These are phyloP conservation scores for Cutaneotrichosporon sp. DNA, from an alignment of 1,284 basidiomycete genomes.

Conservation along the genomic window DNA sequence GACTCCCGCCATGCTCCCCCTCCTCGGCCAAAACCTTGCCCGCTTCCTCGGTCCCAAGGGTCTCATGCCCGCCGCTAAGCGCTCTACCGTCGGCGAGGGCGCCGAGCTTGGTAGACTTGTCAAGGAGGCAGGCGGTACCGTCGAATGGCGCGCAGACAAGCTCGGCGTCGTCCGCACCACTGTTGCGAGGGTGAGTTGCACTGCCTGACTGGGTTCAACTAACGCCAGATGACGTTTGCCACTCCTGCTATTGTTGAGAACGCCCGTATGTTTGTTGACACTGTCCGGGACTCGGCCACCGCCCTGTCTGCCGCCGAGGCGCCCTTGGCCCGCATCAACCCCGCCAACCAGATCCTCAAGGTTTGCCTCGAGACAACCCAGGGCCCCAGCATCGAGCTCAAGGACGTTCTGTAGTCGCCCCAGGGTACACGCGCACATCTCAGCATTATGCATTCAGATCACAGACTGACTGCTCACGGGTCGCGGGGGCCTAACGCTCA, in stretches of 20 bases:
- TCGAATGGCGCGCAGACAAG: constrained; percentile 91
- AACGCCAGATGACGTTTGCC: constrained; percentile 64
- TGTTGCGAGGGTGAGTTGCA: constrained; percentile 18
- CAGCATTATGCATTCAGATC: constrained; percentile 5
- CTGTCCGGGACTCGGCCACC: constrained; percentile 52
- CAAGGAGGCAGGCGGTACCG: constrained; percentile 68
- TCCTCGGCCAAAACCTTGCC: constrained; percentile 75
- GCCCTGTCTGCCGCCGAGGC: constrained; percentile 18
- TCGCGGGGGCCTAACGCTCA: no score
- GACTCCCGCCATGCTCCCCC: constrained; percentile 70
- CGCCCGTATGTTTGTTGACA: constrained; percentile 67
- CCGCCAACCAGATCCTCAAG: constrained; percentile 65
- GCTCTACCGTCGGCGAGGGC: constrained; percentile 89
- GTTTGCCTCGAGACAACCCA: constrained; percentile 77
- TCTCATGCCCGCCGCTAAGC: constrained; percentile 88
- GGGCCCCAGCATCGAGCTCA: constrained; percentile 67
- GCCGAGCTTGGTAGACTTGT: constrained; percentile 65
- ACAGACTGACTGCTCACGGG: background rate
- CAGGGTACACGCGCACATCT: constrained; percentile 1
- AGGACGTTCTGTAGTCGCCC: constrained; percentile 28
- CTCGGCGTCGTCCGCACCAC: constrained; percentile 53
- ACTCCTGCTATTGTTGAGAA: constrained; percentile 72
- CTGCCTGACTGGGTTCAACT: background rate
- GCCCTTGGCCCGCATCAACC: constrained; percentile 13
- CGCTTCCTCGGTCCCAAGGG: constrained; percentile 88